Base-by-base conservation (phyloP, 129 eudicot genomes). In the Flaveria brownii region DNA sequence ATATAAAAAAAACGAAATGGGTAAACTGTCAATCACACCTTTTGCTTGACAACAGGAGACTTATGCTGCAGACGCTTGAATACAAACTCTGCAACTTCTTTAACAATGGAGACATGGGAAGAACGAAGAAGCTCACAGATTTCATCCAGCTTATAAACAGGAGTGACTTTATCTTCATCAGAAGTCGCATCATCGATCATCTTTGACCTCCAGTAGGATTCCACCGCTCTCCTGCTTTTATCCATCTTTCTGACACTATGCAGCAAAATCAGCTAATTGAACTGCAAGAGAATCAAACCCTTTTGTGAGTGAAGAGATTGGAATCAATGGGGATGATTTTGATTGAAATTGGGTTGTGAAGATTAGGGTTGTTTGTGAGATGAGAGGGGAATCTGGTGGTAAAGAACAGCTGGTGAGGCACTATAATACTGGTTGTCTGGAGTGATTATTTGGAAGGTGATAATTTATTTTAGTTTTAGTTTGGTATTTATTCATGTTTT, bases 191-290 rank as follows among this genome's bases (percentile, higher is more conserved):
- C 93, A 54, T 94, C 99, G 14, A 94, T 85, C 96, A 89, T 86
- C 82, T 82, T 76, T 36, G 97, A 91, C 82, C 99, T 84, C 99
- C 99, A 94, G 79, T 91, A 94, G 16, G 99, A 89, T 75, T 94
- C 99, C 77, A 94, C 99, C 20, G 99, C 99, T 55, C 99, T 86
- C 88, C 99, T 91, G 96, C 99, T 94, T 67, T 85, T 78, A 65
- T 91, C 96, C 99, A 94, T 94, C 16, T n/a, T 9, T 82, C 61
- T 68, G 46, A 36, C 46, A 17, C 78, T 17, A 46, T 18, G 2
- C 30, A 57, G 64, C 33, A 57, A n/a, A 36, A 36, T 36, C 41
- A 36, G 47, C 47, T 64, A 15, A 5, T 15, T 64, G 0, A 33
- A 16, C 13, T 33, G 46, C 47, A 33, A 36, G 41, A 36, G 41